Evolutionary conservation across 2,329 filamentous ascomycete genomes (phyloP).

Genomic region (Orbilia ellipsospora): DNA sequence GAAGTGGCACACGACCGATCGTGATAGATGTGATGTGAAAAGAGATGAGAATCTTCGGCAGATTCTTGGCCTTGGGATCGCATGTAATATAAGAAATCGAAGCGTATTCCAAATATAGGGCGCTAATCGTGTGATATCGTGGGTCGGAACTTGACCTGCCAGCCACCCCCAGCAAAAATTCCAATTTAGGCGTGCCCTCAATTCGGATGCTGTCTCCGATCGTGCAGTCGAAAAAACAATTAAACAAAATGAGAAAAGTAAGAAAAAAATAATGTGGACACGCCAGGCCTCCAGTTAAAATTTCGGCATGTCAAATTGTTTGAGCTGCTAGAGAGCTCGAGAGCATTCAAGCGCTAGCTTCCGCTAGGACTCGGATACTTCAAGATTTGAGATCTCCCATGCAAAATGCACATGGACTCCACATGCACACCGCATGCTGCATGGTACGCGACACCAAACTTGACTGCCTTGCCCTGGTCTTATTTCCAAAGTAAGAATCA

Average conservation of each 20-base stretch:
- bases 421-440: slow-evolving; percentile 34
- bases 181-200: not conserved
- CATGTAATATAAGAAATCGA: slow-evolving; percentile 2
- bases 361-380: slow-evolving; percentile 17
- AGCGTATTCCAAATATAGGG: slow-evolving; percentile 52
- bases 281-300: too few species aligned
- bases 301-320: too few species aligned
- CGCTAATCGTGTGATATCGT: slow-evolving; percentile 27
- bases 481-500: not conserved
- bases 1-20: too few species aligned
- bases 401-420: slow-evolving; percentile 38
- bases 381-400: slow-evolving; percentile 53
- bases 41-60: not conserved
- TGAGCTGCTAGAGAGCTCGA: too few species aligned
- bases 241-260: too few species aligned
- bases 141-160: slow-evolving; percentile 52
- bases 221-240: too few species aligned
- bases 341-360: too few species aligned
- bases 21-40: not conserved
- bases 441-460: not conserved
- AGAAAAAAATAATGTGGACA: too few species aligned
- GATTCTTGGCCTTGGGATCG: slow-evolving; percentile 1
- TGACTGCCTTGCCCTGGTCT: slow-evolving; percentile 23
- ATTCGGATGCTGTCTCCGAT: too few species aligned
- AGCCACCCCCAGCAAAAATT: slow-evolving; percentile 8